Base-by-base conservation (phyloP, 2,329 filamentous ascomycete species). In the Paramyrothecium sp. region DNA sequence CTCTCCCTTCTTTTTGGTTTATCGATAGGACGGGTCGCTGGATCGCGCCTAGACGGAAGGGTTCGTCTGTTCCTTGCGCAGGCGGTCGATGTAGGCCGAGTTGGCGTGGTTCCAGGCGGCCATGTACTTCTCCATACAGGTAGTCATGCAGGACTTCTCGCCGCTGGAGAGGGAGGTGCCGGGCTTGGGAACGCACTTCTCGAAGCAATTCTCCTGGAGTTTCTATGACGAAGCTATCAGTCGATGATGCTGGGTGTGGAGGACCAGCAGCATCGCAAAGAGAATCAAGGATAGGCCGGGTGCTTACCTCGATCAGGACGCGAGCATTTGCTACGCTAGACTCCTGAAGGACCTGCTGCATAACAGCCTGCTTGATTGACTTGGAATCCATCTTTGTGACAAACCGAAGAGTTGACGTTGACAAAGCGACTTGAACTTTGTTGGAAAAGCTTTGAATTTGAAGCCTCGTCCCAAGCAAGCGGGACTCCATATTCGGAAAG, bases 101-200 rank as follows among this genome's bases (percentile, higher is more conserved):
- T 87, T 89, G 68, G 91, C 87, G 61, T 83, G 78, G 76, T 92
- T 92, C 90, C 90, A 94, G 12, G 89, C 83, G 33, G 81, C 77
- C 81, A 93, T 91, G 80, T 93, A 94, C 75, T 93, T 93, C 67
- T 93, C 89, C 85, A 92, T 90, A 79, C 90, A 94, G 59, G 83
- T 80, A 20, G 83, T 90, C 69, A 90, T 81, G 78, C 90, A 94
- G 21, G 83, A 80, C 69, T 86, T 80, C 73, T 94, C 90, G 74
- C 82, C 75, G 73, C 81, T 84, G 53, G 87, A 88, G 56, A 93
- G 76, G 55, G 84, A 86, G 53, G 80, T 73, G 57, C 89, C 87
- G 55, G 90, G 88, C 68, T 88, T 87, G 53, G 89, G 81, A 17
- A 93, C 78, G 74, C 90, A 94, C 72, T 86, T 87, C 51, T 90